These are phyloP conservation scores for Didymosphaeria variabile DNA, from an alignment of 2,329 filamentous ascomycete genomes.

Conservation along the genomic window DNA sequence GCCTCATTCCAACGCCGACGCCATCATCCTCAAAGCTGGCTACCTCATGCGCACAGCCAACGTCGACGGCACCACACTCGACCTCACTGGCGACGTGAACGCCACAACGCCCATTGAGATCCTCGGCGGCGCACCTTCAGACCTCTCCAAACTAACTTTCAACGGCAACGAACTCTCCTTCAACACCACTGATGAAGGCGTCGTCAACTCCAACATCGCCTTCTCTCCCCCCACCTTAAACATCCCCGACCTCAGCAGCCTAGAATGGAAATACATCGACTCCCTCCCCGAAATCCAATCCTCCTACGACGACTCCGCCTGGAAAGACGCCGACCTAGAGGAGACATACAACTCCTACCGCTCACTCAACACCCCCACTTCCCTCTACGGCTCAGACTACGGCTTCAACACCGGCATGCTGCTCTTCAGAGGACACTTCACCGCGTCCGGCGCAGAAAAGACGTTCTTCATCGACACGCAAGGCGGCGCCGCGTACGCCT, in stretches of 20 bases:
- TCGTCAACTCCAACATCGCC: slow-evolving; percentile 62
- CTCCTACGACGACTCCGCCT: slow-evolving; percentile 73
- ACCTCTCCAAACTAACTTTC: slow-evolving; percentile 66
- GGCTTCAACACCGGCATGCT: slow-evolving; percentile 76
- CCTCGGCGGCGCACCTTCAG: slow-evolving; percentile 66
- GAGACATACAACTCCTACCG: slow-evolving; percentile 68
- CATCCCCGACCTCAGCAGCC: slow-evolving; percentile 65
- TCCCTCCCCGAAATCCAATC: slow-evolving; percentile 73
- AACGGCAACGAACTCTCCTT: slow-evolving; percentile 61
- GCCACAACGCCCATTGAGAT: slow-evolving; percentile 73
- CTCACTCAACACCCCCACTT: slow-evolving; percentile 67
- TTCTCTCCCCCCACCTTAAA: slow-evolving; percentile 61
- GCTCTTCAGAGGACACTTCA: slow-evolving; percentile 75
- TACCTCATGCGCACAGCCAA: slow-evolving; percentile 71
- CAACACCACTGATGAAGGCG: slow-evolving; percentile 53
- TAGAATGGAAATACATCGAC: slow-evolving; percentile 76
- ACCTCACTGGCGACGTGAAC: slow-evolving; percentile 77
- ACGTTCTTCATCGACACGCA: slow-evolving; percentile 67
- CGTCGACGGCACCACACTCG: slow-evolving; percentile 64
- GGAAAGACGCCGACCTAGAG: slow-evolving; percentile 67
- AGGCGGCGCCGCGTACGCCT: slow-evolving; percentile 74
- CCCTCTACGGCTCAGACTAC: slow-evolving; percentile 75
- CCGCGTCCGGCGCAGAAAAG: slow-evolving; percentile 67
- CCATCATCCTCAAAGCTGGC: slow-evolving; percentile 69
- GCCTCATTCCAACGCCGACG: slow-evolving; percentile 37